Evolutionary conservation across 805 yeast genomes (phyloP).

Genomic region (Lachancea fermentati): DNA sequence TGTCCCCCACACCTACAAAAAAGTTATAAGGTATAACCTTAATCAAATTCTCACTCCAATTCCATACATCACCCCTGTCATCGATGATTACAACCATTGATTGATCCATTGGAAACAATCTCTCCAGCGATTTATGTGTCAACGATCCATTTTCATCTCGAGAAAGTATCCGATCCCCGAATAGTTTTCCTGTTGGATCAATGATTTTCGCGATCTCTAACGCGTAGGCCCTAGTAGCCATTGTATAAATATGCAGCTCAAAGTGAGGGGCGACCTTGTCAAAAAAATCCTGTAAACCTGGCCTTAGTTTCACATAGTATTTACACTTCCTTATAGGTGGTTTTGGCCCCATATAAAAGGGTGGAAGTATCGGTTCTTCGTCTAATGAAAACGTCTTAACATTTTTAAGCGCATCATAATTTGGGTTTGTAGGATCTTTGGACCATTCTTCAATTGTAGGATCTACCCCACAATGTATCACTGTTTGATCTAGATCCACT

Average conservation of each 20-base stretch:
- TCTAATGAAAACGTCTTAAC: slow-evolving; percentile 71
- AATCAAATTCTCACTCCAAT: slow-evolving; percentile 87
- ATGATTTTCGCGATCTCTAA: slow-evolving; percentile 81
- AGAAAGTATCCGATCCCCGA: slow-evolving; percentile 87
- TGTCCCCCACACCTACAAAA: slow-evolving; percentile 96
- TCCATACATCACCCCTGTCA: slow-evolving; percentile 98
- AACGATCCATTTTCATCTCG: slow-evolving; percentile 93
- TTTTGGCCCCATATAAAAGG: slow-evolving; percentile 54
- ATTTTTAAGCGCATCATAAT: slow-evolving; percentile 77
- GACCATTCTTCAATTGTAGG: slow-evolving; percentile 98
- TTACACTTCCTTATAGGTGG: slow-evolving; percentile 61
- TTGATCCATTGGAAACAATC: slow-evolving; percentile 92
- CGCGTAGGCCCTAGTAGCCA: slow-evolving; percentile 97
- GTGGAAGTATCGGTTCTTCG: slow-evolving; percentile 61
- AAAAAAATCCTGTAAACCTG: slow-evolving; percentile 75
- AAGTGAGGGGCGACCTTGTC: slow-evolving; percentile 56
- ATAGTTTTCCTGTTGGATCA: slow-evolving; percentile 81
- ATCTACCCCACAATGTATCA: slow-evolving; percentile 95
- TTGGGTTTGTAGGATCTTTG: slow-evolving; percentile 76
- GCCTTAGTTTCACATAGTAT: slow-evolving; percentile 90
- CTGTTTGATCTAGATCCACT: slow-evolving; percentile 95
- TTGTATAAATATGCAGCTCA: slow-evolving; percentile 93
- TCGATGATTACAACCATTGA: slow-evolving; percentile 95
- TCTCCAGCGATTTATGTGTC: slow-evolving; percentile 79
- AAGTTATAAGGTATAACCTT: slow-evolving; percentile 94